Percentiles rank a stretch among this genome's conserved stretches.
These are phyloP conservation scores for Camellia japonica DNA, from an alignment of 148 eudicot species.

Conservation along the genomic window DNA sequence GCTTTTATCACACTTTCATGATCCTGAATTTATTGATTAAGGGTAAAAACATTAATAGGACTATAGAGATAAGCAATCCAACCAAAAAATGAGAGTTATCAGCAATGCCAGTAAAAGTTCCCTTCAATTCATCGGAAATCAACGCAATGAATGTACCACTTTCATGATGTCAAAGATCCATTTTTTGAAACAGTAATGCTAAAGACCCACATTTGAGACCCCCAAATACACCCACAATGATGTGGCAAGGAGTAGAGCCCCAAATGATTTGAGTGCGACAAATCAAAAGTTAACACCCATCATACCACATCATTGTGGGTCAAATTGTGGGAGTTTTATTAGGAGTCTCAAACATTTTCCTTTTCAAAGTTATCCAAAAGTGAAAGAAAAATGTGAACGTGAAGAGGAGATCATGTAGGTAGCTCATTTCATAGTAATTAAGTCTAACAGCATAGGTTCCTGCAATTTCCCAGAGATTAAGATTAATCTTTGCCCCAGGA, in stretches of 20 bases:
- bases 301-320: too few relatives aligned
- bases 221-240: too few relatives aligned
- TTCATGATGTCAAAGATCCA: neutral
- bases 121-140: neutral
- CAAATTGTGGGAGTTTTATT: too few relatives aligned
- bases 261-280: too few relatives aligned
- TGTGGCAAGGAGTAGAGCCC: too few relatives aligned
- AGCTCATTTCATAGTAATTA: neutral
- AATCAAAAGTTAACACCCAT: too few relatives aligned
- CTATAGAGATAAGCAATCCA: neutral
- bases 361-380: neutral
- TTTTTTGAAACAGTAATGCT: too few relatives aligned
- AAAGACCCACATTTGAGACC: too few relatives aligned
- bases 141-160: neutral
- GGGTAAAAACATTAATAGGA: neutral
- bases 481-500: neutral
- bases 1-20: constrained; percentile 80
- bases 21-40: constrained; percentile 45
- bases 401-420: neutral
- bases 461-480: neutral
- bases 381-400: neutral
- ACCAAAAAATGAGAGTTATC: neutral
- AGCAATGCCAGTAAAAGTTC: neutral
- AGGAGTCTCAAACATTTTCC: too few relatives aligned
- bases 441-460: neutral